Evolutionary conservation across 192 early-diverging fungal genomes (phyloP).

Genomic region (Phycomyces nitens): DNA sequence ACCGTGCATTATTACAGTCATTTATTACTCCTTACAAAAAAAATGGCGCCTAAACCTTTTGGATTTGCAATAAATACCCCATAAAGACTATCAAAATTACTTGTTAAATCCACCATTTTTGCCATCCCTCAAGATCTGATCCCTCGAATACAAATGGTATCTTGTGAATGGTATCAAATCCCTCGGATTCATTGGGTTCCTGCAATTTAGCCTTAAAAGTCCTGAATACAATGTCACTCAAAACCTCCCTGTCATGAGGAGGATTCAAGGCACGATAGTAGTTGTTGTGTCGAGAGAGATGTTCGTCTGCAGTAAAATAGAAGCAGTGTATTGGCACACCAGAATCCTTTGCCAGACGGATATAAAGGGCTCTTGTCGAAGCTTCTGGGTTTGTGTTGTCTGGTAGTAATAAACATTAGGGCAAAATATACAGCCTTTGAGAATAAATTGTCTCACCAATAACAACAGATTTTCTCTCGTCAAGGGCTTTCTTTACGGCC

Average conservation of each 20-base stretch:
- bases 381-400: constrained; percentile 82
- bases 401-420: constrained; percentile 6
- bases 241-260: not conserved
- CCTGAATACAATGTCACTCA: constrained; percentile 49
- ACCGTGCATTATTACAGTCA: too few relatives aligned
- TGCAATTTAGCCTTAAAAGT: constrained; percentile 45
- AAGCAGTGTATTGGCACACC: constrained; percentile 60
- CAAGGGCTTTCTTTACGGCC: constrained; percentile 49
- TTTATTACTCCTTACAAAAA: too few relatives aligned
- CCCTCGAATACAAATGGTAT: constrained; percentile 54
- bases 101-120: constrained; percentile 52
- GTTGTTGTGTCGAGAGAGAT: constrained; percentile 79
- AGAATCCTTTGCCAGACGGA: constrained; percentile 55
- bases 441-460: constrained; percentile 52
- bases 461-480: constrained; percentile 55
- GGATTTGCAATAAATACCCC: not conserved
- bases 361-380: constrained; percentile 58
- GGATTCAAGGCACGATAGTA: constrained; percentile 53
- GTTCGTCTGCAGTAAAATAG: constrained; percentile 51
- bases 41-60: too few relatives aligned
- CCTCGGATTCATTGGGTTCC: constrained; percentile 46
- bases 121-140: constrained; percentile 40
- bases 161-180: constrained; percentile 56
- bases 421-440: too few relatives aligned
- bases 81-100: not conserved